These are phyloP conservation scores for Mycena crocata DNA, from an alignment of 768 basidiomycete genomes.

Conservation along the genomic window DNA sequence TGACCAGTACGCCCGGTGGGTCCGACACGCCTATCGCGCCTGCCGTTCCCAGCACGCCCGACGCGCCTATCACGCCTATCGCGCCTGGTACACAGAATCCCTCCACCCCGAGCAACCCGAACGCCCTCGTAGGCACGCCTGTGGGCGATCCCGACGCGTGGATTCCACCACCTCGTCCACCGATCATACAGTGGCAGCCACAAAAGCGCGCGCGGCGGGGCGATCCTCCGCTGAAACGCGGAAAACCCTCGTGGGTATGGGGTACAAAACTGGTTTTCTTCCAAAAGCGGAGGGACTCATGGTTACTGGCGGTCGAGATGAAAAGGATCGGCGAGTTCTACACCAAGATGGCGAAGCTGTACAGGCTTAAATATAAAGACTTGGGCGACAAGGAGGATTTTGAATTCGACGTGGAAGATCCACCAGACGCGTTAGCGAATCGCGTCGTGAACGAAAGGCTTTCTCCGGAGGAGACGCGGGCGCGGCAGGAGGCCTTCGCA, in stretches of 20 bases:
- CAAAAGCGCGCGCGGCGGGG: no score
- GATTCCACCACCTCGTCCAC: no score
- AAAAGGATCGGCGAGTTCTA: slow-evolving; percentile 5
- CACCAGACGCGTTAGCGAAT: neutral
- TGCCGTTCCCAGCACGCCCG: no score
- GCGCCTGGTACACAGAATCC: no score
- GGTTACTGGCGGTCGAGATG: neutral
- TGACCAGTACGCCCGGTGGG: no score
- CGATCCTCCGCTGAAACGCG: slow-evolving; percentile 4
- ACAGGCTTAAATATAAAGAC: neutral
- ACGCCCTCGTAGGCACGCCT: no score
- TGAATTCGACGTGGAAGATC: neutral
- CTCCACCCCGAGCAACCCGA: no score
- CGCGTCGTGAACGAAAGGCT: neutral
- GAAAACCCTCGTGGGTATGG: neutral
- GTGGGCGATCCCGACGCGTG: no score
- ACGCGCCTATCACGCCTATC: no score
- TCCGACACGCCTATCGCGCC: no score
- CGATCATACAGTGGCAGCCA: no score
- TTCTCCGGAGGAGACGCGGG: neutral
- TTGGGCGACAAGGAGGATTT: slow-evolving; percentile 1
- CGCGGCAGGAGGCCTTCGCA: neutral
- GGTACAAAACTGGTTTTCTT: slow-evolving; percentile 7
- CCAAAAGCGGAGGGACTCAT: neutral
- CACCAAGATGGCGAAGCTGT: neutral